These are phyloP conservation scores for Phytophthora pseudosyringae DNA, from an alignment of 352 stramenopile genomes.

Conservation along the genomic window DNA sequence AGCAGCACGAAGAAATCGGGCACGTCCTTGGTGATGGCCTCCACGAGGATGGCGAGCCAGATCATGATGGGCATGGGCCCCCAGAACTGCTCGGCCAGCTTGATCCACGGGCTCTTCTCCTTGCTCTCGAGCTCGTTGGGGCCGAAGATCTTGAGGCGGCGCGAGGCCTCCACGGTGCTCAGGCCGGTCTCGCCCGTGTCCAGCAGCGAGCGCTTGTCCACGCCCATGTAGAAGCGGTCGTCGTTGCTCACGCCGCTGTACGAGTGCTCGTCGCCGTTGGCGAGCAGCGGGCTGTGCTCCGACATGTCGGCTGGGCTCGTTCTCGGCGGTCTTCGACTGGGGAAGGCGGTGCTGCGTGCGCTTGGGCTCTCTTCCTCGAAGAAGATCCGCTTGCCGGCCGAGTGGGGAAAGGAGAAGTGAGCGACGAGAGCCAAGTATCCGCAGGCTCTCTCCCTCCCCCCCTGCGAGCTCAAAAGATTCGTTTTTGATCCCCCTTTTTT, in stretches of 20 bases:
- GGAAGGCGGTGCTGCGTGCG: neutral
- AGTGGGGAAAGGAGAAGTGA: constrained; percentile 32
- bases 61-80: constrained; percentile 93
- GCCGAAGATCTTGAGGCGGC: constrained; percentile 85
- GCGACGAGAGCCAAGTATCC: neutral
- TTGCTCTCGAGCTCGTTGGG: constrained; percentile 83
- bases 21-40: constrained; percentile 61
- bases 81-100: constrained; percentile 72
- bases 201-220: constrained; percentile 79
- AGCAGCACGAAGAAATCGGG: constrained; percentile 75
- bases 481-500: constrained; percentile 24
- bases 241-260: constrained; percentile 53
- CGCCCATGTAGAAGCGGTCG: constrained; percentile 80
- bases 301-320: constrained; percentile 26
- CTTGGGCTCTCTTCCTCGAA: constrained; percentile 1
- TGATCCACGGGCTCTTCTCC: constrained; percentile 59
- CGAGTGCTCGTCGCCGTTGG: constrained; percentile 40
- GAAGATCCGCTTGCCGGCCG: constrained; percentile 15
- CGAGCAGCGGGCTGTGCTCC: constrained; percentile 71
- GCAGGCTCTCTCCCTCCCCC: constrained; percentile 11
- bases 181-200: constrained; percentile 78
- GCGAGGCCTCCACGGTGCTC: constrained; percentile 78
- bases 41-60: constrained; percentile 89
- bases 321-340: constrained; percentile 5
- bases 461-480: constrained; percentile 32